Base-by-base conservation (phyloP, 2,329 filamentous ascomycete genomes). In the Zopfia rhizophila region DNA sequence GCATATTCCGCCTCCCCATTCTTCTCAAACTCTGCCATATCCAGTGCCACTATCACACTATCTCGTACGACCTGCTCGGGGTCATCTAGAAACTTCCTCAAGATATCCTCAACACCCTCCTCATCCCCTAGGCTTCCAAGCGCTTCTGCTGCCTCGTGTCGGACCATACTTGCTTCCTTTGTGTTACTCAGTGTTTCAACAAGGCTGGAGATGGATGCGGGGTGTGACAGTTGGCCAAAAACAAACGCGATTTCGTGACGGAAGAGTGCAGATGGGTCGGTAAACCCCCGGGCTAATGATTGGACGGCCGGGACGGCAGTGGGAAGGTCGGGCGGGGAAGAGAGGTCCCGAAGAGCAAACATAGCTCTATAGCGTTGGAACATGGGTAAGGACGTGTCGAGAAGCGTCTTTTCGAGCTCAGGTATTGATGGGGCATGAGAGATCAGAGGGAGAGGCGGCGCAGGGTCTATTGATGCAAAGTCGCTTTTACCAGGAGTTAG, bases 211-310 rank as follows among this genome's bases (percentile, higher is more conserved):
- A 99, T 97, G 1, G 91, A 96, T n/a, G 93, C 93, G 1, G 94
- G 94, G 68, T 99, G 94, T 43, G 89, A 91, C 39, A 99, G 81
- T 73, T 99, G 94, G 43, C 94, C 94, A 61, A 99, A 99, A 11
- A 99, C 94, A 70, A 99, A 99, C 11, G 94, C 94, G 56, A 99
- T 91, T 71, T 99, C 94, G 76, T 99, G 94, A 58, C 94, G 87
- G 82, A 99, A 97, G 6, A 99, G 84, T 4, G 92, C 92, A 36
- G 92, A 97, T 13, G 86, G 80, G 70, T 99, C 94, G 22, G 80
- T 79, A 61, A 99, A 86, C 12, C 94, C 94, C 66, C 86, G 87
- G 32, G 94, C 91, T 33, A 99, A 83, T 8, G 92, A 90, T 31
- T 88, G 82, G 40, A 99, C 83, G 13, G 94, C 93, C n/a, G 90